These are phyloP conservation scores for Termitomyces sp. DNA, from an alignment of 768 basidiomycete genomes.

Conservation along the genomic window DNA sequence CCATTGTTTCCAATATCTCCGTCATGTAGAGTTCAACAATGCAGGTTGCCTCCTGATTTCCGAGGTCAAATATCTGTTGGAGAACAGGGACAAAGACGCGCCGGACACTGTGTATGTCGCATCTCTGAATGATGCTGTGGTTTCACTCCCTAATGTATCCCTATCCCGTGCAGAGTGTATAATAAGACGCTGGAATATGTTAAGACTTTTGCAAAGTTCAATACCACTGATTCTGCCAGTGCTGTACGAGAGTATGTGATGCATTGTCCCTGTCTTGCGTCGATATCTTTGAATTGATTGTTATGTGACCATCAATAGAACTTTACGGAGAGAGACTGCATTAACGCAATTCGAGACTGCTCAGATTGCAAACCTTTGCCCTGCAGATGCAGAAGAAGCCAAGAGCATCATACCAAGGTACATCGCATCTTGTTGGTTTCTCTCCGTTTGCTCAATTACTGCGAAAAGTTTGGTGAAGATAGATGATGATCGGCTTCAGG, in stretches of 20 bases:
- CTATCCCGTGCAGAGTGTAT: slow-evolving; percentile 56
- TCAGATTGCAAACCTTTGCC: slow-evolving; percentile 88
- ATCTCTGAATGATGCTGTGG: not conserved
- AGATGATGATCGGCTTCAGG: slow-evolving; percentile 82
- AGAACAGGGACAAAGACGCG: slow-evolving; percentile 82
- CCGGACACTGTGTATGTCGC: slow-evolving; percentile 75
- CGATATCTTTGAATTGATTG: not conserved
- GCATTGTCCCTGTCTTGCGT: not conserved
- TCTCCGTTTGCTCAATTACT: not conserved
- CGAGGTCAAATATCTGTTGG: slow-evolving; percentile 86
- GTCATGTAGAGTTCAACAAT: slow-evolving; percentile 74
- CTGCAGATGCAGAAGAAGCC: slow-evolving; percentile 83
- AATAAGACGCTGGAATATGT: slow-evolving; percentile 93
- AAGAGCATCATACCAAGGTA: slow-evolving; percentile 90
- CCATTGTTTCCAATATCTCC: not conserved
- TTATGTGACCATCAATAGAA: slow-evolving; percentile 34
- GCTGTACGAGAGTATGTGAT: slow-evolving; percentile 80
- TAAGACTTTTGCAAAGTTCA: slow-evolving; percentile 87
- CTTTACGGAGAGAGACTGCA: slow-evolving; percentile 69
- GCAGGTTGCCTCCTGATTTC: slow-evolving; percentile 88
- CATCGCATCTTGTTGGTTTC: slow-evolving; percentile 3
- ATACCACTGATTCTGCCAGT: slow-evolving; percentile 75
- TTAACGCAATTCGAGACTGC: slow-evolving; percentile 89
- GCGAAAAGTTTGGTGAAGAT: slow-evolving; percentile 69
- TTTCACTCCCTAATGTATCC: not conserved